Evolutionary conservation across 306 rosid species (phyloP), one percentile per base, ranked within the genome.

Genomic region (Inga laurina): DNA sequence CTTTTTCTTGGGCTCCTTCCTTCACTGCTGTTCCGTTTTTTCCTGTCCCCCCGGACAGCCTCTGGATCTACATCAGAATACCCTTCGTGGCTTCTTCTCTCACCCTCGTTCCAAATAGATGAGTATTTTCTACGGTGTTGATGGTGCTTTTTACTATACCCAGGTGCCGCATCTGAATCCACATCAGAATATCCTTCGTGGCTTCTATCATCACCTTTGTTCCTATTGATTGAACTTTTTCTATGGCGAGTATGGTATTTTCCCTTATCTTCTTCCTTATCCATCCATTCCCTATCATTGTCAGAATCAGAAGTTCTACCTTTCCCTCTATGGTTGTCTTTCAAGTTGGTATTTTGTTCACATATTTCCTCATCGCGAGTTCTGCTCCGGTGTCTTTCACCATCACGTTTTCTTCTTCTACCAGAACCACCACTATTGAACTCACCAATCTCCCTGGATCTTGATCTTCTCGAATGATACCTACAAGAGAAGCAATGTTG

Each of bases 401-500:
- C 81, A 35, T 74, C 78, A 14, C 37, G 73, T 79, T 56, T 87
- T 72, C 89, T 93, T 72, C 90, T 93, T 87, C 91, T 86, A 43
- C 84, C 72, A 70, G 82, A 89, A 75, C 69, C 39, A 84, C 82
- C 61, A 67, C 54, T 70, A 81, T 52, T 83, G 52, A 80, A 79
- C 72, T 61, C 84, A 82, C 82, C 88, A 66, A 48, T 75, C 81
- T 90, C 94, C 85, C 82, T 83, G 62, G 93, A 91, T 83, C 89
- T 87, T 45, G 94, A 88, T 85, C 94, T 90, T 83, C 89, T 85
- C 10, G 88, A 82, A 81, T 39, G 79, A 75, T 84, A 70, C 87
- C 97, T 92, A 80, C 51, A 85, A 86, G 77, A 73, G 70, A 88
- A 66, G 69, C 46, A 34, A 72, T 14, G 14, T 49, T 14, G 16